Evolutionary conservation across 768 basidiomycete species (phyloP), one percentile per base, ranked within the genome.

Genomic region (Dendrothele bispora): DNA sequence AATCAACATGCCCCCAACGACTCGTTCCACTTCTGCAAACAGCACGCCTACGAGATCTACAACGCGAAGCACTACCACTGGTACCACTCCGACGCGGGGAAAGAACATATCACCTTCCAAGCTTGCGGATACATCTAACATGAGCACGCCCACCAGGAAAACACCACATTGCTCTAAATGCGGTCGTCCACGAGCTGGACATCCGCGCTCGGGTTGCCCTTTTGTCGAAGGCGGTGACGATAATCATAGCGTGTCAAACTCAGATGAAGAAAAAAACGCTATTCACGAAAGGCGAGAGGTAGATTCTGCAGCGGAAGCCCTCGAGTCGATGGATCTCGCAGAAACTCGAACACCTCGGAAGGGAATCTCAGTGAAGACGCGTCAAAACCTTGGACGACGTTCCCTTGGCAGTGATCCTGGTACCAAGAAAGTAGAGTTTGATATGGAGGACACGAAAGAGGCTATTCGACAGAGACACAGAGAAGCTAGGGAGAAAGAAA

Each of bases 121-220:
- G n/a, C n/a, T n/a, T n/a, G n/a, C n/a, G n/a, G n/a, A n/a, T n/a
- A n/a, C n/a, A n/a, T n/a, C n/a, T n/a, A n/a, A n/a, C n/a, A n/a
- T n/a, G n/a, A n/a, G n/a, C 29, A 63, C 66, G 15, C 67, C 77
- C 10, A 68, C 78, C 5, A 79, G 80, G 35, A 82, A 81, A 43
- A 56, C 60, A 2, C 83, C 76, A 28, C 72, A 66, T 39, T 85
- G 83, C 62, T 72, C 64, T 36, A 78, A 77, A 55, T 85, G 83
- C 61, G 67, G 70, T 44, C 74, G 74, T 20, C 79, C 80, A 0
- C 69, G 73, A 44, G 70, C 67, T 21, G 82, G 83, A 0, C 84
- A 85, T 57, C 83, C 83, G 15, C 79, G 82, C 37, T 78, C 78
- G 0, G 82, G 83, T 8, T 84, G 84, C 56, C 80, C 82, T 1